Base-by-base conservation (phyloP, 2,329 filamentous ascomycete genomes). In the Ophiosphaerella herpotricha region DNA sequence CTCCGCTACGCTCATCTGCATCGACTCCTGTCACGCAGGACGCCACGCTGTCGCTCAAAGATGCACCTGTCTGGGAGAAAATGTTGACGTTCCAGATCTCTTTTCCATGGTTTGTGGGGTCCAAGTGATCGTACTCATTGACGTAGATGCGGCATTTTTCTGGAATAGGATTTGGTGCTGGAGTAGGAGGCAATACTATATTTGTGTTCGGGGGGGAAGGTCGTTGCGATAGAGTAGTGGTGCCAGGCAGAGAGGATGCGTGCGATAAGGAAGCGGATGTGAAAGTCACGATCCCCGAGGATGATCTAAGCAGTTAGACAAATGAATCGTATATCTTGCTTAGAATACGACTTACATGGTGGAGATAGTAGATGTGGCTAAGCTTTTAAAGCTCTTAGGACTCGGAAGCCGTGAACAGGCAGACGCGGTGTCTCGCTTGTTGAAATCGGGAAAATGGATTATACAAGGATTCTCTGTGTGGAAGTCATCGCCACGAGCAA, bases 141-240 rank as follows among this genome's bases (percentile, higher is more conserved):
- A 47, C 44, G 21, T 38, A 26, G 29, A 47, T 47, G 18, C 37
- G 44, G 13, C 38, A 47, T 41, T 41, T 18, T 16, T 47, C 44
- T 7, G 18, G 13, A 13, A 13, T 8, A 13, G 23, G n/a, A 32
- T 13, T 26, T 3, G 13, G 23, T 24, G 36, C 7, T 2, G 31
- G 38, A 3, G 44, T 35, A 3, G 37, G 23, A 4, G 36, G 5
- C 7, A 23, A 18, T 18, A 35, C 11, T 13, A 18, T 11, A 42
- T 18, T 36, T 9, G 14, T n/a, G 14, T 12, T 16, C 5, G 37
- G 24, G 9, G 37, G 5, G n/a, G 16, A 18, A 18, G 37, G 7
- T 8, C n/a, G 14, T 12, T n/a, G 18, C 7, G 16, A 39, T 2
- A 13, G 21, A 9, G n/a, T 9, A 13, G 12, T n/a, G 13, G n/a